Evolutionary conservation across 306 rosid genomes (phyloP), one percentile per base, ranked within the genome.

Genomic region (Sindora glabra): DNA sequence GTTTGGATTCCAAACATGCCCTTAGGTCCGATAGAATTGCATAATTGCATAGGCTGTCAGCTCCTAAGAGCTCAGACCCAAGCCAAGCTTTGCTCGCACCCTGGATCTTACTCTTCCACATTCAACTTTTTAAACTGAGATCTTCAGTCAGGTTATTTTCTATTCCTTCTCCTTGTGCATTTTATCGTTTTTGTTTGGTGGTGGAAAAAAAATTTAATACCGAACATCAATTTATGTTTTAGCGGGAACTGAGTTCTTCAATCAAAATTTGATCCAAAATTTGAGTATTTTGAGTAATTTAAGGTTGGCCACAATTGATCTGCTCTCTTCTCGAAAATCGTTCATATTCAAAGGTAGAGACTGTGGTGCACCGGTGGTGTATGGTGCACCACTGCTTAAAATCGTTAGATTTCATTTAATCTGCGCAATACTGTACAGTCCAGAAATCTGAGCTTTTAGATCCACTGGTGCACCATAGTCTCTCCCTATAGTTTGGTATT

Each of bases 101-200:
- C 4, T 45, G 53, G 61, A 71, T n/a, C 73, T 48, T 32, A 8
- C 36, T 36, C 42, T 23, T 1, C 13, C n/a, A 14, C 13, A 2
- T 15, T 6, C 18, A 44, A n/a, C 0, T 42, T 42, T 32, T n/a
- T n/a, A 24, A 1, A 1, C 10, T 10, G 37, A n/a, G 44, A 48
- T 70, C 25, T 46, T 37, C 72, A 17, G 46, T 65, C 70, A 61
- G 83, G 82, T 81, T 13, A 18, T 25, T 33, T 37, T 45, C 33
- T 13, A 23, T 61, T 45, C 30, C n/a, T n/a, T 22, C 26, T 39
- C 49, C 54, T 55, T 41, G n/a, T 29, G 53, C 52, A n/a, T 57
- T 56, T 55, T 52, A 46, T 47, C 11, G 8, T 26, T 5, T 34
- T 37, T 23, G 25, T n/a, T n/a, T n/a, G n/a, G n/a, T n/a, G n/a